Conservation (phyloP, 2,329 filamentous ascomycete genomes). For the Ceratocystis variospora region DNA sequence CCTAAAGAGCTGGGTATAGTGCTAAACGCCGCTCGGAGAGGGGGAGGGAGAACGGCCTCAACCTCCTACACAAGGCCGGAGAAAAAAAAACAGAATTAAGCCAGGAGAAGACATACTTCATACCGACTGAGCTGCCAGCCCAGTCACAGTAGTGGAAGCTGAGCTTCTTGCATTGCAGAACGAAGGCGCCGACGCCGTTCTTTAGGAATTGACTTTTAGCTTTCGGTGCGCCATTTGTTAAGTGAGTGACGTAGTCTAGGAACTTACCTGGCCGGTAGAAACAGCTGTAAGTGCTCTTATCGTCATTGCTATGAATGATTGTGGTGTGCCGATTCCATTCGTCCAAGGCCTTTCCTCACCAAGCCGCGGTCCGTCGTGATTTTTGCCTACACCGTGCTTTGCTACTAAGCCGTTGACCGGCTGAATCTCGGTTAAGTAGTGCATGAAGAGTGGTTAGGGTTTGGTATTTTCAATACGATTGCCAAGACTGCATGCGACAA, state of each 20-base stretch:
- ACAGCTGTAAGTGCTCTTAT: slow-evolving; percentile 40
- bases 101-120: slow-evolving; percentile 54
- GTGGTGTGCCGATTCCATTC: background rate
- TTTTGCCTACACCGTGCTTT: background rate
- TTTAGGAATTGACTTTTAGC: slow-evolving; percentile 27
- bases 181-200: slow-evolving; percentile 95
- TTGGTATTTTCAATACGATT: background rate
- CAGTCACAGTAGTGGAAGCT: slow-evolving; percentile 97
- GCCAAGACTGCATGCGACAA: background rate
- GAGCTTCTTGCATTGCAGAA: slow-evolving; percentile 90
- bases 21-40: background rate
- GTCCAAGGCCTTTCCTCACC: background rate
- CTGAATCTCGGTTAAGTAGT: background rate
- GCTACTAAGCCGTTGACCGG: background rate
- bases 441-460: background rate
- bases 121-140: slow-evolving; percentile 82
- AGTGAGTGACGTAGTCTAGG: background rate
- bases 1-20: background rate
- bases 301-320: slow-evolving; percentile 35
- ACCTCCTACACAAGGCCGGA: background rate
- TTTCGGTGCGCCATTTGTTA: slow-evolving; percentile 12
- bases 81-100: background rate
- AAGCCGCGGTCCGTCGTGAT: background rate
- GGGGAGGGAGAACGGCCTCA: background rate
- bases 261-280: slow-evolving; percentile 39